Percentiles rank a stretch among this genome's conserved stretches.
Evolutionary conservation across 1,284 basidiomycete genomes (phyloP).

Genomic region (Ganoderma multipileum): DNA sequence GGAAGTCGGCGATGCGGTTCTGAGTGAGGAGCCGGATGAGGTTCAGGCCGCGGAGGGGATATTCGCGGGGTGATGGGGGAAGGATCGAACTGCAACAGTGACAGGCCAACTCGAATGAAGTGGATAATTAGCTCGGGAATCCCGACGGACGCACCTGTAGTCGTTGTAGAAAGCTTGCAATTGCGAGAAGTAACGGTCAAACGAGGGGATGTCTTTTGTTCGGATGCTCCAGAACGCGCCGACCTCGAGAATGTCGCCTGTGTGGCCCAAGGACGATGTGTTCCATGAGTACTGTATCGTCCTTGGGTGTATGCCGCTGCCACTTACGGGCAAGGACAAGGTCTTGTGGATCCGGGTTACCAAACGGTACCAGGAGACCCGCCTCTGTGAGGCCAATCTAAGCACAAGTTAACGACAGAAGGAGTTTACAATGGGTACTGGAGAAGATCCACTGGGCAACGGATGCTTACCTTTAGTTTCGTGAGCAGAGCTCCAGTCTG

Average conservation of each 20-base stretch:
- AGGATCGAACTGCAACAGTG: constrained; percentile 62
- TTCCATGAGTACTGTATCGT: neutral
- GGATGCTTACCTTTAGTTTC: constrained; percentile 70
- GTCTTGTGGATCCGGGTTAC: constrained; percentile 64
- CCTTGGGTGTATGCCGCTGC: neutral
- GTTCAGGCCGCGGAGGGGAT: constrained; percentile 90
- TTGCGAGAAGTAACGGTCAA: constrained; percentile 95
- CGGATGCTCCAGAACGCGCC: constrained; percentile 95
- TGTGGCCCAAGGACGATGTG: neutral
- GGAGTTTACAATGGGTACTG: neutral
- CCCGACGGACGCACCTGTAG: constrained; percentile 60
- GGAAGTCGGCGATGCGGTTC: constrained; percentile 97
- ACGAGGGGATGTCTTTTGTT: constrained; percentile 87
- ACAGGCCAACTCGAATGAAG: neutral
- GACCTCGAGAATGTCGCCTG: constrained; percentile 95
- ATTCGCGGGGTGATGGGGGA: constrained; percentile 85
- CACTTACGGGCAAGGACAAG: constrained; percentile 65
- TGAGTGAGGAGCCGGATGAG: constrained; percentile 95
- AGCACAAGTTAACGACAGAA: constrained; percentile 10
- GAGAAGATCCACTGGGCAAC: constrained; percentile 2
- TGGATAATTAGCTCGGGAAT: neutral
- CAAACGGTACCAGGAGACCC: constrained; percentile 75
- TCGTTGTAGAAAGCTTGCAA: constrained; percentile 94
- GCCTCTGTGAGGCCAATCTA: constrained; percentile 83
- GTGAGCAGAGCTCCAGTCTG: constrained; percentile 67